Evolutionary conservation across 768 basidiomycete species (phyloP), one percentile per base, ranked within the genome.

Genomic region (Pleurotus salmoneostramineus): DNA sequence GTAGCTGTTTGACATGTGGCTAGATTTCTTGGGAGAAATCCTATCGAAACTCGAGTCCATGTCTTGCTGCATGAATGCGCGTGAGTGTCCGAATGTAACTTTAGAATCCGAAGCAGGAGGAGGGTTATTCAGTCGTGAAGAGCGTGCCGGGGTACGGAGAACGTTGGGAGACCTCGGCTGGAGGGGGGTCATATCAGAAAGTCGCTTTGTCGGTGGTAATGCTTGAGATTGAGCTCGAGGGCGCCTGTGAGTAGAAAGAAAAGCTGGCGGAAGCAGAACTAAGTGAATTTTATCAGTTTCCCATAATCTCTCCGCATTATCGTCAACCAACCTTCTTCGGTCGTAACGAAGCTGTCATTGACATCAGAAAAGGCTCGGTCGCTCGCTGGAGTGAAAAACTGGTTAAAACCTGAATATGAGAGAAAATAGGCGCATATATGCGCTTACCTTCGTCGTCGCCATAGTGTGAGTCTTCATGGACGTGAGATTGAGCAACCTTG

Each of bases 181-280:
- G 32, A 71, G 68, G 49, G 63, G 58, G 48, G 67, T 71, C 34
- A 68, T 64, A 33, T 65, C 65, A 8, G 43, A 43, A 42, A 40
- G n/a, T 14, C 52, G 10, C 6, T n/a, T 44, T 14, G 40, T 42
- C 37, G 73, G 70, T 36, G 72, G 64, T 27, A 76, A 70, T n/a
- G 77, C 76, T 58, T 78, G 81, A 12, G 85, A 83, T 59, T 84
- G 83, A 27, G 85, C 82, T 58, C 83, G 77, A 50, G 86, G 82
- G 56, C 84, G 79, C 49, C 73, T 68, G 61, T 81, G 74, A 66
- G 76, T 74, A 56, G 72, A 77, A 60, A 88, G 68, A 63, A 86
- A 83, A 1, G 86, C 79, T 33, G 85, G 76, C 4, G 83, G 79
- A 42, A 88, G 78, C 33, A 85, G 74, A 7, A 77, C 59, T 60